Percentiles rank a stretch among this genome's conserved stretches.
Conservation (phyloP, 2,329 filamentous ascomycete genomes). For the Fusarium avenaceum region DNA sequence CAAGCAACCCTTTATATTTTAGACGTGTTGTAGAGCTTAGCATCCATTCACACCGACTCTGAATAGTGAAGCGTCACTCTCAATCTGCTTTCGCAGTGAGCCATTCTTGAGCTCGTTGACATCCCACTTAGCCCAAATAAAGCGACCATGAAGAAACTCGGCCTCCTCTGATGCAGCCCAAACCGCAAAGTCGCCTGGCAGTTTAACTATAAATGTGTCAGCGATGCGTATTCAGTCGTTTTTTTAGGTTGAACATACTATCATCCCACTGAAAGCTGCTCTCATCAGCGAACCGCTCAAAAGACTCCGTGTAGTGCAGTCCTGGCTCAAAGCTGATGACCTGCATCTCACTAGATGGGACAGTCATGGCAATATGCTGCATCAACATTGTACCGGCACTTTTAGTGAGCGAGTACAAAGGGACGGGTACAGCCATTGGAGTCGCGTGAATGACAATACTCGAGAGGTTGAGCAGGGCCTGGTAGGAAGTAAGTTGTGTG, state of each 20-base stretch:
- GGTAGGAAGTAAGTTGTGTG: fast-evolving
- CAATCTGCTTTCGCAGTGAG: constrained; percentile 1
- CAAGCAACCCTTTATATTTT: no score
- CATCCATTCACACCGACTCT: constrained; percentile 5
- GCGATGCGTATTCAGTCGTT: fast-evolving
- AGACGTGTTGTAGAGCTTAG: not conserved
- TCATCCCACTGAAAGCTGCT: constrained; percentile 24
- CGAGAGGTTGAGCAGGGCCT: constrained; percentile 8
- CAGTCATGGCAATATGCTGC: constrained; percentile 57
- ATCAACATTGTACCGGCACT: constrained; percentile 53
- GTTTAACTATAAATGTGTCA: not conserved
- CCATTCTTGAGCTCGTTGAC: constrained; percentile 13
- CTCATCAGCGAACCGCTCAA: not conserved
- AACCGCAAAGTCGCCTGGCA: constrained; percentile 18
- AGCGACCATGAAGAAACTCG: constrained; percentile 19
- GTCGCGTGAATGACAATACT: constrained; percentile 5
- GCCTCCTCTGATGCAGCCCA: constrained; percentile 28
- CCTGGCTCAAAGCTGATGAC: constrained; percentile 44
- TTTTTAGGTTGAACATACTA: not conserved
- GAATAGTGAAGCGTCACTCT: not conserved
- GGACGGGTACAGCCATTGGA: not conserved
- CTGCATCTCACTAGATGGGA: constrained; percentile 44
- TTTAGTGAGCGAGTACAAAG: constrained; percentile 56
- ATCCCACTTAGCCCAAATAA: constrained; percentile 25
- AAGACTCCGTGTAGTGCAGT: constrained; percentile 15